Percentiles rank a stretch among this genome's conserved stretches.
These are phyloP conservation scores for Monosporascus sp. DNA, from an alignment of 2,329 filamentous ascomycete species.

Conservation along the genomic window DNA sequence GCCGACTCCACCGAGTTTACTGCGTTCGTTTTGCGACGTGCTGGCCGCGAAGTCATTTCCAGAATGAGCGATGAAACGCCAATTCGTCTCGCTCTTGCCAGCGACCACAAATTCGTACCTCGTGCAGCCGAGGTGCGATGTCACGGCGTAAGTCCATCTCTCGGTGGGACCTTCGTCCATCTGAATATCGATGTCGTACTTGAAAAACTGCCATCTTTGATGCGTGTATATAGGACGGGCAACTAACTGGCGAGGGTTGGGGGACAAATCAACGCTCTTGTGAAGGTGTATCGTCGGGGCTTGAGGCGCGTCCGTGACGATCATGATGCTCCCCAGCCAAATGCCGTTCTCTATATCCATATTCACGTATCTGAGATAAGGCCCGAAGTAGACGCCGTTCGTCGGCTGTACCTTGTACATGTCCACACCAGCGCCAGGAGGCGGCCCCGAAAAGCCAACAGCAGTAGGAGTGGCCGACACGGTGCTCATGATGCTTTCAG, in stretches of 20 bases:
- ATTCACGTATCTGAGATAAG: slow-evolving; percentile 91
- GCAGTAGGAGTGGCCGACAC: slow-evolving; percentile 68
- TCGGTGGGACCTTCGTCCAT: slow-evolving; percentile 80
- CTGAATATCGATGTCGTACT: slow-evolving; percentile 82
- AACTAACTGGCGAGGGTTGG: slow-evolving; percentile 83
- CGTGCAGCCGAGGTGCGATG: slow-evolving; percentile 94
- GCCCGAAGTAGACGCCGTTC: slow-evolving; percentile 96
- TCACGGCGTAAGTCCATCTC: slow-evolving; percentile 97
- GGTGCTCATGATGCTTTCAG: slow-evolving; percentile 79
- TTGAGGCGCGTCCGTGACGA: slow-evolving; percentile 85
- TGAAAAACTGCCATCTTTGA: slow-evolving; percentile 92
- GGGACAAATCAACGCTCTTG: slow-evolving; percentile 81
- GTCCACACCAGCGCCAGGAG: slow-evolving; percentile 81
- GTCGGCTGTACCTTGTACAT: slow-evolving; percentile 91
- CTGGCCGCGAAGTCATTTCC: slow-evolving; percentile 92
- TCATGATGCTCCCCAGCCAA: slow-evolving; percentile 90
- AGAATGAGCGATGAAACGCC: slow-evolving; percentile 93
- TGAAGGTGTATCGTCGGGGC: slow-evolving; percentile 96
- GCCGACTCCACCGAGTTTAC: slow-evolving; percentile 79
- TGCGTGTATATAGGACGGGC: slow-evolving; percentile 80
- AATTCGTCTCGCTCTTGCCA: slow-evolving; percentile 81
- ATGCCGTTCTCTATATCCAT: slow-evolving; percentile 90
- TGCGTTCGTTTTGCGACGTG: slow-evolving; percentile 79
- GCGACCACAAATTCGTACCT: slow-evolving; percentile 96
- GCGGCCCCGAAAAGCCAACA: slow-evolving; percentile 83